phyloP scores from a whole-genome alignment of 2,329 filamentous ascomycete species.

The Xylaria digitata region DNA sequence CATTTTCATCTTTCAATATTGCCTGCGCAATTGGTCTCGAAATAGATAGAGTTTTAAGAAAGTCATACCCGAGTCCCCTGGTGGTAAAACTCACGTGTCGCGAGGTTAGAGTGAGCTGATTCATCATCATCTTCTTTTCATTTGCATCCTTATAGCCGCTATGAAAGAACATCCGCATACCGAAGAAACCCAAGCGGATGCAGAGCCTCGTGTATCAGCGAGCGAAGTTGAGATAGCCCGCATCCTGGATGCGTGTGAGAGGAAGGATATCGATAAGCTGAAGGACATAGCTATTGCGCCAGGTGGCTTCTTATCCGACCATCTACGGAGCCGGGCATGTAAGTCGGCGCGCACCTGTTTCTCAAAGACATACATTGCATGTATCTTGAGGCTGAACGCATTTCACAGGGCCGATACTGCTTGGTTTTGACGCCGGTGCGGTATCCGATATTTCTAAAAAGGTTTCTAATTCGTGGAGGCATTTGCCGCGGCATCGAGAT shows the following conservation, averaged over 20 bases:
- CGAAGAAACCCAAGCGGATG: conserved; percentile 34
- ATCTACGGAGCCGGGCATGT: conserved; percentile 81
- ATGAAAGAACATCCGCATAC: conserved; percentile 30
- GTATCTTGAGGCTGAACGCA: conserved; percentile 12
- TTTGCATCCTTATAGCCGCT: conserved; percentile 38
- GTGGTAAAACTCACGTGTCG: conserved; percentile 14
- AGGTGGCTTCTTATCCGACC: conserved; percentile 75
- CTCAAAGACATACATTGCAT: conserved; percentile 12
- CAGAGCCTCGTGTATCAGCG: conserved; percentile 28
- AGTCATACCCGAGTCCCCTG: neutral
- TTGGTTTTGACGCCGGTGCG: conserved; percentile 51
- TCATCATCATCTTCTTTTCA: neutral
- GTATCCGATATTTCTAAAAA: conserved; percentile 39
- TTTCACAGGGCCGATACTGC: conserved; percentile 59
- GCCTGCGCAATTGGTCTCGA: neutral
- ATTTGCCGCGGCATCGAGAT: conserved; percentile 81
- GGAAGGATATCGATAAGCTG: conserved; percentile 66
- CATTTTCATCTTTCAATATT: neutral
- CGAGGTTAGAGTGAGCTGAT: conserved; percentile 23
- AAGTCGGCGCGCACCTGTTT: conserved; percentile 55
- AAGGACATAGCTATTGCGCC: conserved; percentile 68
- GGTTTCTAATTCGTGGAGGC: conserved; percentile 61
- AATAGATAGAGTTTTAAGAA: neutral
- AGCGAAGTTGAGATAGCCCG: conserved; percentile 53
- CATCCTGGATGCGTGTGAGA: conserved; percentile 70